Evolutionary conservation across 176 grass and related monocot genomes (phyloP), one percentile per base, ranked within the genome.

Genomic region (Raddia guianensis): DNA sequence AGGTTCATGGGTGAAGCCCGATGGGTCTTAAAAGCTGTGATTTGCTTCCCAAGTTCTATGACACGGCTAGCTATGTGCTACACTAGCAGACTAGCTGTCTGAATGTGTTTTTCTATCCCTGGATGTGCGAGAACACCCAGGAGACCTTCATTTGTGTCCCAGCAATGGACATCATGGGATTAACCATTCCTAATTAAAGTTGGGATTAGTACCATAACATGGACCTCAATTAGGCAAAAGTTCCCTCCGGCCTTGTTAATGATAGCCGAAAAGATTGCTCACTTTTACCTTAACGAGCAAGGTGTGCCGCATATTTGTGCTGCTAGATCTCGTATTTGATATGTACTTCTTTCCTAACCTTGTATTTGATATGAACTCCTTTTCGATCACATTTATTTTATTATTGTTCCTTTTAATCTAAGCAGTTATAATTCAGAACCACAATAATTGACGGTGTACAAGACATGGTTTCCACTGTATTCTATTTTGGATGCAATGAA

Each of bases 1-100:
- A 81, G 83, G 74, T 37, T 62, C 60, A 65, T 77, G 75, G 77
- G 60, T 87, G 43, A 69, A 86, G 35, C 57, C 63, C 80, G 54
- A 87, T 70, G 77, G 57, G 83, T 86, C 63, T 85, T 14, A 80
- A 89, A 84, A 70, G 77, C 4, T n/a, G 70, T 37, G 82, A 72
- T 45, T 47, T 54, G 88, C 63, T 80, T 63, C 55, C 63, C 75
- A 72, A 88, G 75, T 27, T 84, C 53, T 68, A 59, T 33, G 42
- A 5, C 87, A 70, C 86, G 66, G 57, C 57, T 80, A 82, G 72
- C 66, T 45, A 65, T 86, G 55, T 51, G 81, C 74, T 64, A 42
- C 35, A 18, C 63, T 78, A 72, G 51, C 84, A 72, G 27, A 47
- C 84, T 73, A 40, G 37, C 54, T 58, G 54, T 74, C 14, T 43